Evolutionary conservation across 306 rosid species (phyloP).

Genomic region (Sesbania bispinosa): DNA sequence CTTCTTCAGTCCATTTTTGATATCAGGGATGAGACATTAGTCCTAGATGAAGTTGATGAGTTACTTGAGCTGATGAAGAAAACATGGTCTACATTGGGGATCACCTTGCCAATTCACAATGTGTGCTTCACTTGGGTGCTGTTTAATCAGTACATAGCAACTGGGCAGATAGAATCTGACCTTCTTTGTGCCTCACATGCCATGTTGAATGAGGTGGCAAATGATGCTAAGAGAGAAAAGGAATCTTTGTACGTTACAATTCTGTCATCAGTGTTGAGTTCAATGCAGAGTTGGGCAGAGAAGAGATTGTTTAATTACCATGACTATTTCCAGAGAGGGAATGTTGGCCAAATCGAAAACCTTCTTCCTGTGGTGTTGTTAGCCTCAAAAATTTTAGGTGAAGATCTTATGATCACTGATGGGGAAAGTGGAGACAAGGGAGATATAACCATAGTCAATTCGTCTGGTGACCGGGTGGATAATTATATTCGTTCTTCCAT

Average conservation of each 20-base stretch:
- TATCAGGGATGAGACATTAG: slow-evolving; percentile 66
- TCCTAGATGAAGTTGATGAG: slow-evolving; percentile 91
- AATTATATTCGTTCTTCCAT: slow-evolving; percentile 68
- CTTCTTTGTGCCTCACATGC: slow-evolving; percentile 72
- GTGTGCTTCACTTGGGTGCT: slow-evolving; percentile 86
- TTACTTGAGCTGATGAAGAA: slow-evolving; percentile 80
- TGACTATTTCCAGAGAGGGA: slow-evolving; percentile 73
- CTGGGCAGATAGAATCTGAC: slow-evolving; percentile 75
- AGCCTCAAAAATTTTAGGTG: slow-evolving; percentile 57
- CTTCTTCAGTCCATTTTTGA: slow-evolving; percentile 78
- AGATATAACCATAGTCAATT: slow-evolving; percentile 43
- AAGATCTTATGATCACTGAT: slow-evolving; percentile 56
- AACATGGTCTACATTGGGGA: slow-evolving; percentile 78
- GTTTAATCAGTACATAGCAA: slow-evolving; percentile 60
- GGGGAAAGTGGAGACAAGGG: slow-evolving; percentile 38
- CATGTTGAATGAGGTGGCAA: slow-evolving; percentile 71
- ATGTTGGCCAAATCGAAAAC: slow-evolving; percentile 61
- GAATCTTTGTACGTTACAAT: slow-evolving; percentile 53
- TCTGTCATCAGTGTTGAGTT: slow-evolving; percentile 49
- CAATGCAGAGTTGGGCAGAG: slow-evolving; percentile 73
- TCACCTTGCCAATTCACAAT: slow-evolving; percentile 65
- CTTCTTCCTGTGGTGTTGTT: slow-evolving; percentile 71
- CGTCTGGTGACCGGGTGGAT: slow-evolving; percentile 57
- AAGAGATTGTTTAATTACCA: slow-evolving; percentile 80
- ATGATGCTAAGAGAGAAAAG: slow-evolving; percentile 60